Base-by-base conservation (phyloP, 2,329 filamentous ascomycete genomes). In the Trichoderma sp. region DNA sequence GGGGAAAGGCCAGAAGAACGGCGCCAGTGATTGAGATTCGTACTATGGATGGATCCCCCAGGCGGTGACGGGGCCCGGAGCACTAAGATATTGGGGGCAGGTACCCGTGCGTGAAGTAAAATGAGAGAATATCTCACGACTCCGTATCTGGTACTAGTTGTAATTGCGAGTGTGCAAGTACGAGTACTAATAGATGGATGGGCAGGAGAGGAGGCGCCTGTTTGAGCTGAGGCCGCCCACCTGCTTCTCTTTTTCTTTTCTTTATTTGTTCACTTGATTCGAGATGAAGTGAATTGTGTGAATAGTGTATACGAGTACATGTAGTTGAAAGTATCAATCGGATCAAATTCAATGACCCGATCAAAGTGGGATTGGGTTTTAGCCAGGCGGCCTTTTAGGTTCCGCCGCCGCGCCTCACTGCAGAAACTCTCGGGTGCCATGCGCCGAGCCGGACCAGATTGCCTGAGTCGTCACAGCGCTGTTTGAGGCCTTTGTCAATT, bases 391-490 rank as follows among this genome's bases (percentile, higher is more conserved):
- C 68, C 27, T 45, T 45, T 62, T 62, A 45, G 53, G 56, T 71
- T 71, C 68, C 56, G 59, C 67, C 67, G 67, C 68, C 68, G 68
- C 56, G 50, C 56, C 31, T 56, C 67, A 35, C 67, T 53, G 53
- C 65, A 68, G 29, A 56, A 66, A 66, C 21, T 59, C 33, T 27
- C 68, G 56, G 56, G n/a, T 38, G 27, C 27, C 29, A 24, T 67
- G 65, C 33, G 33, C 35, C 41, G 65, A 67, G 41, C 29, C 65
- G 65, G 65, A 21, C 65, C 38, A 53, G 21, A 29, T 41, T 53
- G 69, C 69, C 38, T 63, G 69, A 72, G 69, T 72, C 69, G 69
- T 72, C 50, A 16, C 56, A 63, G 69, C 69, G 56, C 69, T 72
- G 56, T 50, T 64, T 50, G 59, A 72, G 69, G 69, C 27, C 56